phyloP scores from a whole-genome alignment of 2,329 filamentous ascomycete species.

The Claviceps sp. region DNA sequence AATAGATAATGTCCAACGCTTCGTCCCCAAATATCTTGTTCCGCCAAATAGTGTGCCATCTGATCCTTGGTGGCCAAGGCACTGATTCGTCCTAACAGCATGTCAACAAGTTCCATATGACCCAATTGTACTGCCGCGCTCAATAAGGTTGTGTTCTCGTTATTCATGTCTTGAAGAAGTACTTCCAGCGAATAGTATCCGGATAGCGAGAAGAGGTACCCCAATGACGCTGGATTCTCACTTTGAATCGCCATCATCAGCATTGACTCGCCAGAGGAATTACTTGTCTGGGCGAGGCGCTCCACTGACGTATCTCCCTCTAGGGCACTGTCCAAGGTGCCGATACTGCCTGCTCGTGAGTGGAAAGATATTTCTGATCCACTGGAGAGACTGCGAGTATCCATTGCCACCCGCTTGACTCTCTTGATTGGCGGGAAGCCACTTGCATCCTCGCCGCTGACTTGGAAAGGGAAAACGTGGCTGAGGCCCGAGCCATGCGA shows the following conservation, averaged over 20 bases:
- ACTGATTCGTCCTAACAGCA: slow-evolving; percentile 59
- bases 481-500: slow-evolving; percentile 48
- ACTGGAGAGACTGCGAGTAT: slow-evolving; percentile 75
- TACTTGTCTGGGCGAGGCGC: slow-evolving; percentile 57
- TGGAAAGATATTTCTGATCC: slow-evolving; percentile 73
- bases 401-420: slow-evolving; percentile 76
- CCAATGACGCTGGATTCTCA: slow-evolving; percentile 56
- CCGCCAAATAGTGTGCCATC: slow-evolving; percentile 54
- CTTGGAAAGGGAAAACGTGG: slow-evolving; percentile 86
- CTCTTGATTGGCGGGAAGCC: slow-evolving; percentile 31
- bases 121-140: slow-evolving; percentile 84
- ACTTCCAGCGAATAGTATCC: slow-evolving; percentile 60
- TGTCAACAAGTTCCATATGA: slow-evolving; percentile 59
- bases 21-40: slow-evolving; percentile 73
- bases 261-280: slow-evolving; percentile 66
- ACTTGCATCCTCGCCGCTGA: slow-evolving; percentile 29
- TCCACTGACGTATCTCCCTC: slow-evolving; percentile 83
- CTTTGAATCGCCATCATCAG: slow-evolving; percentile 75
- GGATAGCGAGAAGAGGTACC: slow-evolving; percentile 64
- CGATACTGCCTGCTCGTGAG: slow-evolving; percentile 66
- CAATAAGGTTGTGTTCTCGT: slow-evolving; percentile 77
- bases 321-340: slow-evolving; percentile 57
- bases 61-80: slow-evolving; percentile 39
- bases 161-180: slow-evolving; percentile 74
- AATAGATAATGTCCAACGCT: slow-evolving; percentile 95